A percentile compares a stretch with the other conserved stretches of the same genome.
Evolutionary conservation across 1,139 yeast species (phyloP).

Genomic region (Petasospora rhodanensis): DNA sequence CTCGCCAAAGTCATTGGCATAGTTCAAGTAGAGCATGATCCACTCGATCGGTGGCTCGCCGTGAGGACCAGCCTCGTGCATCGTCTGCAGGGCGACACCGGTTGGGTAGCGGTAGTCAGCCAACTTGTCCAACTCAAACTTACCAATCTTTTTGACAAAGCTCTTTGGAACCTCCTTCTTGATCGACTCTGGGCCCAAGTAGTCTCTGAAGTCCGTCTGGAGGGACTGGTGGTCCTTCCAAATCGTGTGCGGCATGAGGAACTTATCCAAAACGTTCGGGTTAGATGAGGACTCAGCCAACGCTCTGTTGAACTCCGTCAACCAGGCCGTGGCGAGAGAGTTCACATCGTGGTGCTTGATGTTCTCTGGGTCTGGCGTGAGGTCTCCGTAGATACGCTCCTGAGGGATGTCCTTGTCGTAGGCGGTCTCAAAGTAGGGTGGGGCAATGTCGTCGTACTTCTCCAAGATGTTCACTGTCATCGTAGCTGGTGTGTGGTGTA

Average conservation of each 20-base stretch:
- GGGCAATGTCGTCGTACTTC: slow-evolving; percentile 26
- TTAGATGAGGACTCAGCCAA: slow-evolving; percentile 12
- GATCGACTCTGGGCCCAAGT: slow-evolving; percentile 30
- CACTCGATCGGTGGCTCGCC: slow-evolving; percentile 34
- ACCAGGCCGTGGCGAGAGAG: slow-evolving; percentile 29
- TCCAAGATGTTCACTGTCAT: slow-evolving; percentile 22
- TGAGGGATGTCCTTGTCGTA: slow-evolving; percentile 29
- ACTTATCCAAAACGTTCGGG: slow-evolving; percentile 20
- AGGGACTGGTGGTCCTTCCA: slow-evolving; percentile 37
- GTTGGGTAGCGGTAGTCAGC: slow-evolving; percentile 30
- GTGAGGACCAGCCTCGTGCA: slow-evolving; percentile 27
- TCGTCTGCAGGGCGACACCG: slow-evolving; percentile 26
- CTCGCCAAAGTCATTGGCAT: slow-evolving; percentile 30
- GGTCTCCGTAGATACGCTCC: slow-evolving; percentile 29
- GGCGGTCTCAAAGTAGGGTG: slow-evolving; percentile 28
- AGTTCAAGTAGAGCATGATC: slow-evolving; percentile 32
- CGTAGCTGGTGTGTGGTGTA: too few relatives aligned
- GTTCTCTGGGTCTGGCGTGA: slow-evolving; percentile 26
- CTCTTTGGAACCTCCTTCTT: slow-evolving; percentile 14
- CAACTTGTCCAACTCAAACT: slow-evolving; percentile 27
- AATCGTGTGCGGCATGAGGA: slow-evolving; percentile 28
- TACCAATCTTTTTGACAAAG: slow-evolving; percentile 24
- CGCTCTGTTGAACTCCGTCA: slow-evolving; percentile 27
- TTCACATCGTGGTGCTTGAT: slow-evolving; percentile 25
- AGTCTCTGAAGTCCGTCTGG: slow-evolving; percentile 32